phyloP scores from a whole-genome alignment of 2,329 filamentous ascomycete species.

The Sporothrix luriei region DNA sequence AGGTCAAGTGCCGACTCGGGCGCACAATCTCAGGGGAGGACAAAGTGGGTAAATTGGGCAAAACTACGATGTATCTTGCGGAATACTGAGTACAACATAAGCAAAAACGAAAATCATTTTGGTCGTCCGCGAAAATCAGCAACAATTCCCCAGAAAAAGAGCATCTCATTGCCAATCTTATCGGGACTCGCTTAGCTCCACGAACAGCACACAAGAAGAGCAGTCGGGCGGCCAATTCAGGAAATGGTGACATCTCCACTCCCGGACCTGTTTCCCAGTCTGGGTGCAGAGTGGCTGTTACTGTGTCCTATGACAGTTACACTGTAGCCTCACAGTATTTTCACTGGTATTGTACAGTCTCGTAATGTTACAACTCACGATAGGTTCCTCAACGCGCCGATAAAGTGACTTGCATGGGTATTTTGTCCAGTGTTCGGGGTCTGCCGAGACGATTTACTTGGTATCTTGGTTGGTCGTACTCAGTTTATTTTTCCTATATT shows the following conservation, averaged over 20 bases:
- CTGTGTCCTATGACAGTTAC: background rate
- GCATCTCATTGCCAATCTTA: slow-evolving; percentile 22
- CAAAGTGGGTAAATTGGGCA: background rate
- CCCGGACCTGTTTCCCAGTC: slow-evolving; percentile 26
- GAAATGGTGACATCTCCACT: background rate
- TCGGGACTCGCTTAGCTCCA: slow-evolving; percentile 11
- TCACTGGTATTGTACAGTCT: background rate
- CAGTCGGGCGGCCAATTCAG: background rate
- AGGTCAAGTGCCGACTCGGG: background rate
- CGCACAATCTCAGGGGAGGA: background rate
- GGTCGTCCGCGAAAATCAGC: background rate
- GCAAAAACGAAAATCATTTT: background rate
- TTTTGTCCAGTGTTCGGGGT: no score
- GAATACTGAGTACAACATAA: background rate
- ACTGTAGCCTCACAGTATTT: background rate
- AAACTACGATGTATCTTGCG: no score
- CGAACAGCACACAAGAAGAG: background rate
- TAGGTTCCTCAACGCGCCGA: no score
- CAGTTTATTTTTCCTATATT: no score
- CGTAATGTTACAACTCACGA: no score
- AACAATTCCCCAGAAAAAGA: background rate
- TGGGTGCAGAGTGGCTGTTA: background rate
- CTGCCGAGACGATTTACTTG: no score
- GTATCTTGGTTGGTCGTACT: no score
- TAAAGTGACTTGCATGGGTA: no score